phyloP scores from a whole-genome alignment of 2,329 filamentous ascomycete genomes.

The Aspergillaceae sp. region DNA sequence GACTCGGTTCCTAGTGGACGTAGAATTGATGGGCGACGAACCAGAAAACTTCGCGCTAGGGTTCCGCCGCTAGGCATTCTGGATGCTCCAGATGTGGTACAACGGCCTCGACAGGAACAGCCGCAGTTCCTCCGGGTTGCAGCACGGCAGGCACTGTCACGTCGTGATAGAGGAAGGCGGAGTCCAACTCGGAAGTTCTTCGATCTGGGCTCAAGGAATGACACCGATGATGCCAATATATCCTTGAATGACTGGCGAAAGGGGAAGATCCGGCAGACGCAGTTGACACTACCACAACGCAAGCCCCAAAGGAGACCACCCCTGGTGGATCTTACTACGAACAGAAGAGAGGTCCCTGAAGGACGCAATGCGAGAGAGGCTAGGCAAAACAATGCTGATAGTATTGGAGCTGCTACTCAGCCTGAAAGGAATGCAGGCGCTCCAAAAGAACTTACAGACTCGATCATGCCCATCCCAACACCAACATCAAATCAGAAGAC shows the following conservation, averaged over 20 bases:
- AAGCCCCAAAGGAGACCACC: conserved; percentile 16
- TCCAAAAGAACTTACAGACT: conserved; percentile 2
- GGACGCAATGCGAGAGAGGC: conserved; percentile 1
- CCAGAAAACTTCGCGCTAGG: conserved; percentile 13
- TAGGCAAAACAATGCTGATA: conserved; percentile 1
- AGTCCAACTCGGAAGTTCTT: conserved; percentile 46
- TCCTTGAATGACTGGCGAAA: conserved; percentile 45
- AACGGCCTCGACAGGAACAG: conserved; percentile 20
- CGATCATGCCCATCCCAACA: not conserved
- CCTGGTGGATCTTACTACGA: conserved; percentile 13
- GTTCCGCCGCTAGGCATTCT: conserved; percentile 39
- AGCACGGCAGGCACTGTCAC: conserved; percentile 42
- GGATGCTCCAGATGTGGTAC: conserved; percentile 37
- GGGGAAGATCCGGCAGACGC: conserved; percentile 33
- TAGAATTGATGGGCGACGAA: conserved; percentile 14
- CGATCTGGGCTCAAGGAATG: conserved; percentile 42
- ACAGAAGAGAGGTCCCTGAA: conserved; percentile 5
- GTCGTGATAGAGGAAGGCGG: conserved; percentile 42
- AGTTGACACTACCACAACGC: conserved; percentile 9
- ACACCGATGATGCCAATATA: conserved; percentile 47
- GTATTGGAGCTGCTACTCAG: not conserved
- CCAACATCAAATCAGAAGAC: conserved; percentile 1
- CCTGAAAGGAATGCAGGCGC: conserved; percentile 2
- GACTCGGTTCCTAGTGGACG: conserved; percentile 20
- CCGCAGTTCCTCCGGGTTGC: conserved; percentile 51